Evolutionary conservation across 441 rosid species (phyloP).

Genomic region (Erysimum cheiri): DNA sequence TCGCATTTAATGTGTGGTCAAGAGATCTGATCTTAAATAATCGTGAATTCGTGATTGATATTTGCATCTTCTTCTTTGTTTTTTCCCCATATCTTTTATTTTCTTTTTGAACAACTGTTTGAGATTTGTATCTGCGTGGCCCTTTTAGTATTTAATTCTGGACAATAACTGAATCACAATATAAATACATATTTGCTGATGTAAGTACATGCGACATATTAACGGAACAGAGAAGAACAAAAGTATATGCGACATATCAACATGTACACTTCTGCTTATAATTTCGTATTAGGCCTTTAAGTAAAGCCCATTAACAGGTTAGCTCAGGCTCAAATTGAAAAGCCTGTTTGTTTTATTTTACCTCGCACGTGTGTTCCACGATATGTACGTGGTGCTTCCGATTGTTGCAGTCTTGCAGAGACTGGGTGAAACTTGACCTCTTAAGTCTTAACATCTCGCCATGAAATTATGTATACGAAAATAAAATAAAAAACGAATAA

Average conservation of each 20-base stretch:
- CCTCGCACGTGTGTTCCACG: conserved; percentile 16
- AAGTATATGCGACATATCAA: background rate
- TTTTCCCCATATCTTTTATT: background rate
- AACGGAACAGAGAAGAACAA: background rate
- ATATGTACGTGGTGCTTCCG: conserved; percentile 10
- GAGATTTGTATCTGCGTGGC: conserved; percentile 1
- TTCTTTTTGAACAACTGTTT: background rate
- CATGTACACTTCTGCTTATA: background rate
- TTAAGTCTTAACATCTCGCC: conserved; percentile 14
- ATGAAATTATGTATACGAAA: background rate
- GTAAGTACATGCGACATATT: conserved; percentile 4
- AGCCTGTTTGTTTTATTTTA: background rate
- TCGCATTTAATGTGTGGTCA: conserved; percentile 28
- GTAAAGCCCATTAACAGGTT: conserved; percentile 10
- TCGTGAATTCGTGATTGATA: background rate
- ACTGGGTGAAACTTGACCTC: conserved; percentile 27
- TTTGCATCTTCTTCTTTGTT: background rate
- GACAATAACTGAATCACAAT: background rate
- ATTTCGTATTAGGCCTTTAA: background rate
- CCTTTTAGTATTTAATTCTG: background rate
- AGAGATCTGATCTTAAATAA: background rate
- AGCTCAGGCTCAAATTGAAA: background rate
- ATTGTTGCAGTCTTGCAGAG: conserved; percentile 15
- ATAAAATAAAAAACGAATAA: background rate
- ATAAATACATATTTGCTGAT: background rate